phyloP scores from a whole-genome alignment of 257 asterid genomes.

The Penstemon newberryi region DNA sequence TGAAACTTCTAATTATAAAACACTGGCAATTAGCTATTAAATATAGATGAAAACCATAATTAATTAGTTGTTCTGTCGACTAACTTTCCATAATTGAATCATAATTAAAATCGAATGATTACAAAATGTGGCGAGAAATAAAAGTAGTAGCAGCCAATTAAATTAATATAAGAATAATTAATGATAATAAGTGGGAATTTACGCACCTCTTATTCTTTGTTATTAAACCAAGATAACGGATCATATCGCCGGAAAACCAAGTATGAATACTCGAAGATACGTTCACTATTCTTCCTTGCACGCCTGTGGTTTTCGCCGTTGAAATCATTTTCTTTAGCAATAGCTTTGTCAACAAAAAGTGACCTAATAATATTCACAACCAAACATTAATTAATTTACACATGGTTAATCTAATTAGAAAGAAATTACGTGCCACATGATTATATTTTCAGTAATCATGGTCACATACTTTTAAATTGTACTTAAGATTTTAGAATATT shows the following conservation, averaged over 20 bases:
- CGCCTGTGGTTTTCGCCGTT: constrained; percentile 55
- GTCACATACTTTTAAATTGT: too few relatives aligned
- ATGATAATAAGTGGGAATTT: background rate
- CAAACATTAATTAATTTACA: background rate
- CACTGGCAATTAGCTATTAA: too few relatives aligned
- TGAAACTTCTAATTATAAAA: too few relatives aligned
- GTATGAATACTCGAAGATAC: constrained; percentile 84
- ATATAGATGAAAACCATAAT: too few relatives aligned
- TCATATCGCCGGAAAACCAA: constrained; percentile 88
- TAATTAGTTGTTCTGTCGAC: background rate
- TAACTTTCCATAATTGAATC: background rate
- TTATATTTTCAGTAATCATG: too few relatives aligned
- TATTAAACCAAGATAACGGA: constrained; percentile 59
- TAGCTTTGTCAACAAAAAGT: constrained; percentile 76
- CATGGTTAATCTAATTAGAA: too few relatives aligned
- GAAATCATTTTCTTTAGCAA: constrained; percentile 65
- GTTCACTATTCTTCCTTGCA: constrained; percentile 89
- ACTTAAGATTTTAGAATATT: too few relatives aligned
- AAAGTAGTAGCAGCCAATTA: too few relatives aligned
- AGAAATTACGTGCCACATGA: too few relatives aligned
- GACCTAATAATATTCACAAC: constrained; percentile 44
- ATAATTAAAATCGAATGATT: background rate
- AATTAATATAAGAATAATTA: background rate
- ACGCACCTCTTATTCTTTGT: constrained; percentile 68
- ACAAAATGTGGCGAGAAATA: background rate